These are phyloP conservation scores for Karstenula rhodostoma DNA, from an alignment of 2,329 filamentous ascomycete genomes.

Conservation along the genomic window DNA sequence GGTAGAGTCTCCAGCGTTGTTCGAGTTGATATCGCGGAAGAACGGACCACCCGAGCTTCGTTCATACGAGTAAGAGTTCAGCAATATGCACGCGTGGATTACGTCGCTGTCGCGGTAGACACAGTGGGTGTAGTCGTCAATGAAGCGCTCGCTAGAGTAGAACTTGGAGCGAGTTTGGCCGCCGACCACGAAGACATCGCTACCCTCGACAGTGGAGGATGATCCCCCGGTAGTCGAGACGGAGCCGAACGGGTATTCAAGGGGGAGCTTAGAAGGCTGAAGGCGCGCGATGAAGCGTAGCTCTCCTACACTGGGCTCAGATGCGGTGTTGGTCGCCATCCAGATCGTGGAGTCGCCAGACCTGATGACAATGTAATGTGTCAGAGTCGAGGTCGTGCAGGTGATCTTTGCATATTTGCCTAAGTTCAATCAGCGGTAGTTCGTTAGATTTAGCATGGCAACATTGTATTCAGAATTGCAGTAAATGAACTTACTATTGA, in stretches of 20 bases:
- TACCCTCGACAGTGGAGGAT: constrained; percentile 64
- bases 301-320: constrained; percentile 55
- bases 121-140: constrained; percentile 72
- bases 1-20: constrained; percentile 66
- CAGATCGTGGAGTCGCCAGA: constrained; percentile 67
- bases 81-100: constrained; percentile 69
- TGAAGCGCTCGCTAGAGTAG: constrained; percentile 74
- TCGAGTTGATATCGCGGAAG: constrained; percentile 68
- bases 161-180: constrained; percentile 74
- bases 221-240: constrained; percentile 64
- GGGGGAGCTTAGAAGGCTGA: constrained; percentile 52
- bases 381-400: constrained; percentile 67
- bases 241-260: constrained; percentile 47
- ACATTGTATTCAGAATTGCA: background rate
- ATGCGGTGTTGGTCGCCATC: constrained; percentile 66
- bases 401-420: constrained; percentile 67
- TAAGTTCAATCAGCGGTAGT: constrained; percentile 10
- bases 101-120: constrained; percentile 59
- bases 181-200: constrained; percentile 62
- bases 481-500: constrained; percentile 34
- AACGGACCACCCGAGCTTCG: constrained; percentile 72
- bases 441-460: background rate
- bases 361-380: constrained; percentile 69
- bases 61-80: constrained; percentile 65
- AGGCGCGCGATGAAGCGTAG: constrained; percentile 71